phyloP scores from a whole-genome alignment of 768 basidiomycete species.

The Amanita pallidorosea region DNA sequence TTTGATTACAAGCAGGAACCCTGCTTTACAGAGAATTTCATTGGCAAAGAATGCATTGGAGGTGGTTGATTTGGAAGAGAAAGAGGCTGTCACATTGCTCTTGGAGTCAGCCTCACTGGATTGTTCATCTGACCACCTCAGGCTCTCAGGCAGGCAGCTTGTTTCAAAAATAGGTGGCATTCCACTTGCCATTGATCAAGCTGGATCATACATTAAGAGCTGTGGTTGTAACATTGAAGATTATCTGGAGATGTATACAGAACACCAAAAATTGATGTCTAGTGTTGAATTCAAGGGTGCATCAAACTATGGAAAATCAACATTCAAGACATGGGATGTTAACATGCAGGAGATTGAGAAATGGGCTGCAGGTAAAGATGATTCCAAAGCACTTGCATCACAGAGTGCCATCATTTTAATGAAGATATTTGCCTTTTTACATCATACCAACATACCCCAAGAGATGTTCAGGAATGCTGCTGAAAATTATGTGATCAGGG shows the following conservation, averaged over 20 bases:
- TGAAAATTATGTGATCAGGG: not conserved
- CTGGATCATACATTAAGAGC: too few species aligned
- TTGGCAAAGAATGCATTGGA: slow-evolving; percentile 1
- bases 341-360: not conserved
- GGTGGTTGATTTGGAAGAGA: slow-evolving; percentile 8
- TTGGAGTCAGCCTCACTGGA: not conserved
- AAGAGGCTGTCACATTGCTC: slow-evolving; percentile 8
- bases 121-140: not conserved
- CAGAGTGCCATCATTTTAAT: not conserved
- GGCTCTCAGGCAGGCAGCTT: not conserved
- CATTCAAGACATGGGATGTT: slow-evolving; percentile 1
- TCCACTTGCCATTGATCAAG: too few species aligned
- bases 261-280: too few species aligned
- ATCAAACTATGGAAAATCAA: too few species aligned
- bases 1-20: slow-evolving; percentile 11
- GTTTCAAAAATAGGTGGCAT: not conserved
- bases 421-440: not conserved
- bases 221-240: too few species aligned
- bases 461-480: not conserved
- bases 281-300: too few species aligned
- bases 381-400: not conserved
- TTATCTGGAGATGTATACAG: too few species aligned
- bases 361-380: not conserved
- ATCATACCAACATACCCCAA: not conserved
- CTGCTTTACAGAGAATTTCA: slow-evolving; percentile 4